Conservation (phyloP, 768 basidiomycete species). For the Cytidiella melzeri region DNA sequence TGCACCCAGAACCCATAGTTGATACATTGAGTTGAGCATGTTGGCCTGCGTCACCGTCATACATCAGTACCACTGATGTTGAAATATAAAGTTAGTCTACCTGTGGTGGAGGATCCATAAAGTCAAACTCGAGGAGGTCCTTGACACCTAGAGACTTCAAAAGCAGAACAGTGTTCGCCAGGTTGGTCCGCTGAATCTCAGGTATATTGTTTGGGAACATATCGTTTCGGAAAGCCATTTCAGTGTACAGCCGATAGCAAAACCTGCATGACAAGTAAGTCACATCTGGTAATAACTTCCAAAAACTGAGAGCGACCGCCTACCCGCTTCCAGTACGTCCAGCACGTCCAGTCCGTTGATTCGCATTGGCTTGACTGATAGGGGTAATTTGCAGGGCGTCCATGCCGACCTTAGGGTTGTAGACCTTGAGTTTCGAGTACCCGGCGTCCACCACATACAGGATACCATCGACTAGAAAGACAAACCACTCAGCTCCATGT, state of each 20-base stretch:
- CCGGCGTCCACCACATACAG: conserved; percentile 95
- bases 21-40: conserved; percentile 99
- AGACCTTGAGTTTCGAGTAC: conserved; percentile 96
- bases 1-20: conserved; percentile 97
- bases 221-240: conserved; percentile 95
- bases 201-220: conserved; percentile 95
- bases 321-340: conserved; percentile 95
- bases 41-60: conserved; percentile 58
- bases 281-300: too few species aligned
- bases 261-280: too few species aligned
- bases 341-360: conserved; percentile 92
- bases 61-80: too few species aligned
- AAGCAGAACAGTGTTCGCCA: conserved; percentile 93
- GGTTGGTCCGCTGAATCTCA: conserved; percentile 96
- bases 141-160: conserved; percentile 96
- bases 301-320: too few species aligned
- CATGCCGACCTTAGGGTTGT: conserved; percentile 99
- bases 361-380: conserved; percentile 97
- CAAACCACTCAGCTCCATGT: conserved; percentile 5
- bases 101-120: conserved; percentile 99
- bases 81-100: conserved; percentile 36
- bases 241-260: conserved; percentile 96
- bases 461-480: conserved; percentile 85
- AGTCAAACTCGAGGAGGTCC: conserved; percentile 96
- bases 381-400: conserved; percentile 98